These are phyloP conservation scores for Aureobasidium leucospermi DNA, from an alignment of 2,329 filamentous ascomycete genomes.

Conservation along the genomic window DNA sequence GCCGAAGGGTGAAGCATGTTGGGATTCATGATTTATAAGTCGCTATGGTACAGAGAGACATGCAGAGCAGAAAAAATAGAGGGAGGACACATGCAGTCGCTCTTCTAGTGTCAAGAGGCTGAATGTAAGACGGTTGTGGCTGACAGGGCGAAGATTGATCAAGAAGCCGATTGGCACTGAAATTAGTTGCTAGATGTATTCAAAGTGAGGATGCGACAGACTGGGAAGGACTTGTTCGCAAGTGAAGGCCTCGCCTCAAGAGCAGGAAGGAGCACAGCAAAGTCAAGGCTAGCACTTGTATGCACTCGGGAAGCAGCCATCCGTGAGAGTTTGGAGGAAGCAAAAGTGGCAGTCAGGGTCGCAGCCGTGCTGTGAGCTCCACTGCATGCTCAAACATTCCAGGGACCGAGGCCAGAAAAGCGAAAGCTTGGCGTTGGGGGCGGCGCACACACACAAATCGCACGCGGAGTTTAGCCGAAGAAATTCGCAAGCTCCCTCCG, in stretches of 20 bases:
- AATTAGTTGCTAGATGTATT: not conserved
- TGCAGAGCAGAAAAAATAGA: not conserved
- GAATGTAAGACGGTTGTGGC: constrained; percentile 4
- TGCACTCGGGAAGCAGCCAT: no score
- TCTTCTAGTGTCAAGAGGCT: not conserved
- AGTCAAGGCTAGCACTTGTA: no score
- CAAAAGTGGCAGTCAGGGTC: not conserved
- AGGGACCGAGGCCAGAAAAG: constrained; percentile 12
- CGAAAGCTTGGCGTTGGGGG: constrained; percentile 18
- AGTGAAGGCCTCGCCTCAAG: not conserved
- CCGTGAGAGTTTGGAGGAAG: not conserved
- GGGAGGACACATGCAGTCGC: not conserved
- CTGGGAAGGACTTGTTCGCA: not conserved
- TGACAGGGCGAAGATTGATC: not conserved
- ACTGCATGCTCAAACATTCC: not conserved
- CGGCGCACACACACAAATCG: not conserved
- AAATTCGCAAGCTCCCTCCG: not conserved
- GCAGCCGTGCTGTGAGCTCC: not conserved
- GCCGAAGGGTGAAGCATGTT: not conserved
- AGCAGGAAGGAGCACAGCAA: not conserved
- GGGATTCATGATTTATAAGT: not conserved
- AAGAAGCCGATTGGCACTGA: not conserved
- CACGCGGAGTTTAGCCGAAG: constrained; percentile 15
- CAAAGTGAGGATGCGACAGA: no score
- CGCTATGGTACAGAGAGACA: not conserved